These are phyloP conservation scores for Colletotrichum sp. DNA, from an alignment of 2,329 filamentous ascomycete genomes.

Conservation along the genomic window DNA sequence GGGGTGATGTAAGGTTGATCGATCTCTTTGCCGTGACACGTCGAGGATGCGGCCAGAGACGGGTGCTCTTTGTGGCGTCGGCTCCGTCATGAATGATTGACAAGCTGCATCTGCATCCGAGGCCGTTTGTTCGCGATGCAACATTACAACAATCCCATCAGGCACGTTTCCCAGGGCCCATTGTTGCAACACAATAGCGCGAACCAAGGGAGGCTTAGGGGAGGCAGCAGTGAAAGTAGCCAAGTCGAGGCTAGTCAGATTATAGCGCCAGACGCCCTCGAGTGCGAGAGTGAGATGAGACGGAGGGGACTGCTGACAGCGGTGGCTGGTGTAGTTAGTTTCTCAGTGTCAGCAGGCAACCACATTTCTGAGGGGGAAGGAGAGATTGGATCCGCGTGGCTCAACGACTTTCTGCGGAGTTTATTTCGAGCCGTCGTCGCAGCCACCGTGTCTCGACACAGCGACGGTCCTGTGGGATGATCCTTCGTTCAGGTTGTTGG, in stretches of 20 bases:
- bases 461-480: not conserved
- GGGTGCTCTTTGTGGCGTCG: not conserved
- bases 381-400: not conserved
- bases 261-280: not conserved
- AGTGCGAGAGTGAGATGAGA: not conserved
- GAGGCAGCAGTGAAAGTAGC: not conserved
- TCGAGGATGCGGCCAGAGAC: rapidly evolving
- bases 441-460: not conserved
- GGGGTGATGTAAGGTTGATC: not conserved
- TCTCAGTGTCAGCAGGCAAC: not conserved
- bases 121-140: not conserved
- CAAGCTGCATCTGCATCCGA: not conserved
- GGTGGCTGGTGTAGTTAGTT: not conserved
- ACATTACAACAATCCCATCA: not conserved
- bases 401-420: not conserved
- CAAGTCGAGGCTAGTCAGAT: not conserved
- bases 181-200: not conserved
- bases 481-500: not conserved
- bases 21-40: not conserved
- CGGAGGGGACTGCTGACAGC: not conserved
- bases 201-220: not conserved
- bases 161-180: not conserved
- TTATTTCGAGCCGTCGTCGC: conserved; percentile 8
- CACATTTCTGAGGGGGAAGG: not conserved
- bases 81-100: not conserved